Percentiles rank a stretch among this genome's conserved stretches.
phyloP scores from a whole-genome alignment of 2,329 filamentous ascomycete genomes.

The Penicillium olsonii region DNA sequence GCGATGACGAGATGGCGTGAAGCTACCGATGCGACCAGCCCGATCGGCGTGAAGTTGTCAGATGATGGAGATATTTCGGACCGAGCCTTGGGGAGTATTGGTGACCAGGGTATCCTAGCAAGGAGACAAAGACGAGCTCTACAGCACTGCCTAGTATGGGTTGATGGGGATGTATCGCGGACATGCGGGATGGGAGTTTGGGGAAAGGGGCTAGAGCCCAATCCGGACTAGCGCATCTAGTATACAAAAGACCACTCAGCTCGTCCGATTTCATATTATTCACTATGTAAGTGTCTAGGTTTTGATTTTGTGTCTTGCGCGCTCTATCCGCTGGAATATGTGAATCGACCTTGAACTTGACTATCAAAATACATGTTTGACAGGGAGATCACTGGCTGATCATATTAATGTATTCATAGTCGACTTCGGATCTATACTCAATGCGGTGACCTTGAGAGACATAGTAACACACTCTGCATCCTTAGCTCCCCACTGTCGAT shows the following conservation, averaged over 20 bases:
- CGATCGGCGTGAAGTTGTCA: constrained; percentile 25
- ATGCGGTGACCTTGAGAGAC: constrained; percentile 7
- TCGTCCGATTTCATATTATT: no score
- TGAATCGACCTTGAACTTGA: not conserved
- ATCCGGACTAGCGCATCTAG: not conserved
- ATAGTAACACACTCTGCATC: not conserved
- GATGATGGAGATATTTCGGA: constrained; percentile 19
- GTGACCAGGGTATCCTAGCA: not conserved
- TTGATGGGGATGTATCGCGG: not conserved
- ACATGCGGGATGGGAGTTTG: constrained; percentile 1
- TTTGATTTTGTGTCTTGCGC: no score
- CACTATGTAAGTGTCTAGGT: not conserved
- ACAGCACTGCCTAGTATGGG: not conserved
- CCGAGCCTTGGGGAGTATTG: constrained; percentile 3
- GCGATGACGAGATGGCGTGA: constrained; percentile 27
- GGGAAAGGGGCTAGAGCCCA: constrained; percentile 8
- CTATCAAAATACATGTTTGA: no score
- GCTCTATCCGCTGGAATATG: constrained; percentile 17
- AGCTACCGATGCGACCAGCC: constrained; percentile 28
- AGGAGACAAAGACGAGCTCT: not conserved
- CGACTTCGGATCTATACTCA: not conserved
- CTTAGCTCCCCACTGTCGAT: constrained; percentile 13
- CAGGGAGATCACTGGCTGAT: not conserved
- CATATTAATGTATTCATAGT: not conserved
- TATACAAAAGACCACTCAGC: not conserved